phyloP scores from a whole-genome alignment of 78 protist genomes.

The Corallochytrium limacisporum region DNA sequence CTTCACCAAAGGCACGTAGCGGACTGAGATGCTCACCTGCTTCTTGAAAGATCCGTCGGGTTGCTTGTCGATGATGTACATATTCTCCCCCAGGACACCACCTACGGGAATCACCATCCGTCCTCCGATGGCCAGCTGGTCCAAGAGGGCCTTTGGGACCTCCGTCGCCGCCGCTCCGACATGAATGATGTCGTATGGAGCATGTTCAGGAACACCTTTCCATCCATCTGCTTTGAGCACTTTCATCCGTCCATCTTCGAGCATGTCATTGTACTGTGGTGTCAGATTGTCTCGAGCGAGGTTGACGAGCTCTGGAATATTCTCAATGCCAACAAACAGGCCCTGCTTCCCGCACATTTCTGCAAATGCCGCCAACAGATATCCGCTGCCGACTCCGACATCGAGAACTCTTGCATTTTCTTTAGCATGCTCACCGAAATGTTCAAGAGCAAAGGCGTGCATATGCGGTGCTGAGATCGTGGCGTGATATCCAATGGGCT shows the following conservation, averaged over 20 bases:
- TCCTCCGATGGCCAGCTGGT: slow-evolving; percentile 21
- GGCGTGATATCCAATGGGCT: slow-evolving; percentile 15
- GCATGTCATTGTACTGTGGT: background rate
- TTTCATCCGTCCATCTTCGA: background rate
- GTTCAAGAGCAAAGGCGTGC: slow-evolving; percentile 27
- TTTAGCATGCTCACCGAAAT: background rate
- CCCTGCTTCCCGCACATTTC: background rate
- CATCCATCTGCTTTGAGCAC: background rate
- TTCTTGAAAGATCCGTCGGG: too few relatives aligned
- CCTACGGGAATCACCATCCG: slow-evolving; percentile 14
- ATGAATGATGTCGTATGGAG: slow-evolving; percentile 23
- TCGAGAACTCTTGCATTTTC: slow-evolving; percentile 7
- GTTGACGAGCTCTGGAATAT: background rate
- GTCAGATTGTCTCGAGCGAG: background rate
- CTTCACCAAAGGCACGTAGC: too few relatives aligned
- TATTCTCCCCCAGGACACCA: too few relatives aligned
- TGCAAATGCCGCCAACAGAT: background rate
- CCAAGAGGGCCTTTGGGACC: slow-evolving; percentile 11
- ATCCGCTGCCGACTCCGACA: slow-evolving; percentile 29
- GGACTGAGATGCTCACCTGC: too few relatives aligned
- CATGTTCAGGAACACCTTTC: background rate
- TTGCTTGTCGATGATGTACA: too few relatives aligned
- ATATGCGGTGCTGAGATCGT: slow-evolving; percentile 53
- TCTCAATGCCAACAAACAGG: slow-evolving; percentile 6
- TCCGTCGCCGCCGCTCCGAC: slow-evolving; percentile 41